Conservation (phyloP, 2,329 filamentous ascomycete species). For the Sclerotinia nivalis region DNA sequence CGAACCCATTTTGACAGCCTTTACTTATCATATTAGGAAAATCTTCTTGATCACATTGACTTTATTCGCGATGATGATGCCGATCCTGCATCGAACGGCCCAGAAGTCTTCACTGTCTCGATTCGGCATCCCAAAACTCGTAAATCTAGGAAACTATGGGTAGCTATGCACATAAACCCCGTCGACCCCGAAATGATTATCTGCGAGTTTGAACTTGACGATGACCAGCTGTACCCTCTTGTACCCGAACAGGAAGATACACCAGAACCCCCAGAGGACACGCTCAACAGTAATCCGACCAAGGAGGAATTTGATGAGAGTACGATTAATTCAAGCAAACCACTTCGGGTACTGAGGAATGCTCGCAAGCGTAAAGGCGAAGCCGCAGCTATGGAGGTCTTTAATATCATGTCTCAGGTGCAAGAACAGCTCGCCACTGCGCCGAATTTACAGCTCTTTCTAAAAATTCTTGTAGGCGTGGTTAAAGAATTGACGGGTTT, state of each 20-base stretch:
- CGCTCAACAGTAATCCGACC: conserved; percentile 70
- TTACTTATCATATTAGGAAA: conserved; percentile 60
- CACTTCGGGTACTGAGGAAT: conserved; percentile 73
- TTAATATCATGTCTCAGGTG: conserved; percentile 88
- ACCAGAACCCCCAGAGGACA: conserved; percentile 69
- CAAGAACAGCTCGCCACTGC: conserved; percentile 82
- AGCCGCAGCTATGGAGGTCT: conserved; percentile 83
- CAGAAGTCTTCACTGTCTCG: conserved; percentile 81
- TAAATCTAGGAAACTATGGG: conserved; percentile 73
- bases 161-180: conserved; percentile 76
- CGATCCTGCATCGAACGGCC: conserved; percentile 73
- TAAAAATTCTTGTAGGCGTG: conserved; percentile 81
- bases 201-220: conserved; percentile 86
- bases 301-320: conserved; percentile 73
- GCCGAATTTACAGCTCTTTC: conserved; percentile 66
- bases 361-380: conserved; percentile 65
- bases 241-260: conserved; percentile 60
- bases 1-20: background rate
- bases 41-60: conserved; percentile 81
- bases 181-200: conserved; percentile 70
- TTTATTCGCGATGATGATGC: conserved; percentile 83
- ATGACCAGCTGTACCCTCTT: conserved; percentile 69
- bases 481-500: conserved; percentile 90
- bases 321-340: conserved; percentile 73
- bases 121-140: conserved; percentile 52